Evolutionary conservation across 352 stramenopile species (phyloP), one percentile per base, ranked within the genome.

Genomic region (Peronospora belbahrii): DNA sequence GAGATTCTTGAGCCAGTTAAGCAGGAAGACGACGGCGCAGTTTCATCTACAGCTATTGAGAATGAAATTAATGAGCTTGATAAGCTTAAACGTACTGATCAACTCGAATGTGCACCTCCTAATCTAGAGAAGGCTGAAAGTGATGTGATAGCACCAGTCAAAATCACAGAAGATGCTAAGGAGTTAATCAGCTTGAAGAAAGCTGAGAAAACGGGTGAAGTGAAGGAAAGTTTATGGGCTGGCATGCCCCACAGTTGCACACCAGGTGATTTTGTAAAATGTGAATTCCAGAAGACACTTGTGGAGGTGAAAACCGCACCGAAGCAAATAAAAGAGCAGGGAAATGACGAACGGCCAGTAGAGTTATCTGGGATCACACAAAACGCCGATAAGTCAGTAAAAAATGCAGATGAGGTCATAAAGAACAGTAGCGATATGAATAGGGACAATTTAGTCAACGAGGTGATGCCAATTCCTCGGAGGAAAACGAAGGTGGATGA

Each of bases 381-480:
- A 7, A 23, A 3, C 4, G 15, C 25, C 11, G 6, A 17, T 39
- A 4, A 4, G 13, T n/a, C 36, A 52, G 30, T 59, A 37, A 48
- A 57, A 45, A 36, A 11, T 24, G 32, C 36, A 48, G 42, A 25
- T 40, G 14, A 34, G 22, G 19, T 23, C 32, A 19, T 33, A 2
- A 47, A 52, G 23, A 49, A 65, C 23, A 11, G 15, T 23, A 27
- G 4, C 17, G 37, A 37, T 14, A 20, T 36, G 10, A 39, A 37
- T 18, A 35, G 34, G 6, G 4, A 56, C 14, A 24, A 47, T 10
- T 2, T 49, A 0, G 9, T 52, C 4, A n/a, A 47, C 2, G 44
- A 68, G 13, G 41, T 22, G 24, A 42, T 53, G 41, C 49, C 48
- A 11, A 65, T 62, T 22, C 49, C 54, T 5, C 41, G 49, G 17